phyloP scores from a whole-genome alignment of 306 rosid species.

The Alnus glutinosa region DNA sequence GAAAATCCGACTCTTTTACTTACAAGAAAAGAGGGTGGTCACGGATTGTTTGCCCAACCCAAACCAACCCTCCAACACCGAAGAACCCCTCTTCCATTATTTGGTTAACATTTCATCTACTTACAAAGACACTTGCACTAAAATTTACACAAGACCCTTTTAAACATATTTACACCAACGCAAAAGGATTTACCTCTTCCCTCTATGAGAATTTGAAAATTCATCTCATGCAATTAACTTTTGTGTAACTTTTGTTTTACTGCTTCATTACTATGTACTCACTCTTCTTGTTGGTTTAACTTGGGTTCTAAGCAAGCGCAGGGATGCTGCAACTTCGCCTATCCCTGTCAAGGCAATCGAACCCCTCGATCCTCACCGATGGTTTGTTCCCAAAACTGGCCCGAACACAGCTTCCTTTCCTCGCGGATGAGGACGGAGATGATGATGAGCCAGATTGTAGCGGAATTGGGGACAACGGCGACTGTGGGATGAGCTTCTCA shows the following conservation, averaged over 20 bases:
- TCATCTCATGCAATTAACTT: slow-evolving; percentile 37
- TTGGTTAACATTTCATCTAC: slow-evolving; percentile 32
- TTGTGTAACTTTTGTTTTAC: slow-evolving; percentile 8
- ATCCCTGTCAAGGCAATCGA: slow-evolving; percentile 90
- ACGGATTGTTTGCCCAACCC: slow-evolving; percentile 19
- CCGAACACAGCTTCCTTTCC: slow-evolving; percentile 79
- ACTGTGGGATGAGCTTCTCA: slow-evolving; percentile 49
- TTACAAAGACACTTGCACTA: slow-evolving; percentile 20
- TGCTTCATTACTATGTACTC: slow-evolving; percentile 32
- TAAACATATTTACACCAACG: slow-evolving; percentile 51
- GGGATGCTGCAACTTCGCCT: slow-evolving; percentile 84
- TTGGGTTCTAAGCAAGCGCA: slow-evolving; percentile 66
- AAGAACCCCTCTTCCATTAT: slow-evolving; percentile 27
- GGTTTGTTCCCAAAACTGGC: slow-evolving; percentile 77
- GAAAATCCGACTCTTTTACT: slow-evolving; percentile 34
- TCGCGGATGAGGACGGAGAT: slow-evolving; percentile 56
- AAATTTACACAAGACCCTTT: slow-evolving; percentile 47
- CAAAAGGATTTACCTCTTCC: slow-evolving; percentile 29
- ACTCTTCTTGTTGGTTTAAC: not conserved
- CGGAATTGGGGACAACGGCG: slow-evolving; percentile 43
- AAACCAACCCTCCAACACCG: slow-evolving; percentile 28
- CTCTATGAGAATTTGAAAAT: slow-evolving; percentile 46
- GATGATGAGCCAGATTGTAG: slow-evolving; percentile 39
- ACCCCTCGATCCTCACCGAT: slow-evolving; percentile 82
- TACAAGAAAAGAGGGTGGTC: slow-evolving; percentile 42